A percentile compares a stretch with the other conserved stretches of the same genome.
Conservation (phyloP, 2,329 filamentous ascomycete genomes). For the Botrytis sinoallii region DNA sequence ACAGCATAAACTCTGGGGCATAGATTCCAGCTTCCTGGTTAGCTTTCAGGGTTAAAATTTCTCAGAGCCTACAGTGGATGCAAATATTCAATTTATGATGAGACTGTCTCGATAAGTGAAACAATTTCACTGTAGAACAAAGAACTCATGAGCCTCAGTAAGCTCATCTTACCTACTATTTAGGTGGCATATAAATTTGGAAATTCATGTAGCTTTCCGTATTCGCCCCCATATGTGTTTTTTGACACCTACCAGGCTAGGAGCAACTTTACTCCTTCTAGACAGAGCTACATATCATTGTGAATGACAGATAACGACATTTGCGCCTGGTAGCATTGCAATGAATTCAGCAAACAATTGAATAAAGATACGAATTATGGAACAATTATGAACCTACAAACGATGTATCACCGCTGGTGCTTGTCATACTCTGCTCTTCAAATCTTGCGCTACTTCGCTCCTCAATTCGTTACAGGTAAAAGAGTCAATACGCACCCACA, state of each 20-base stretch:
- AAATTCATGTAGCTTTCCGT: constrained; percentile 25
- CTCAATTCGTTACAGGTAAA: constrained; percentile 13
- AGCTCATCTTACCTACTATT: constrained; percentile 9
- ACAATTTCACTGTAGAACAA: constrained; percentile 27
- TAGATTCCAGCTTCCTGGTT: constrained; percentile 12
- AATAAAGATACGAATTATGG: constrained; percentile 27
- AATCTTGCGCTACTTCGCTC: not conserved
- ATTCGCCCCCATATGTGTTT: constrained; percentile 20
- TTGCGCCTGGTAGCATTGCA: constrained; percentile 23
- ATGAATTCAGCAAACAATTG: constrained; percentile 31
- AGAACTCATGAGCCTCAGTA: constrained; percentile 22
- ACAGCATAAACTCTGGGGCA: not conserved
- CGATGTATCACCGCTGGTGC: constrained; percentile 22
- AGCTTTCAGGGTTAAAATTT: not conserved
- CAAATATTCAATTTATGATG: constrained; percentile 25
- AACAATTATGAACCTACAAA: constrained; percentile 24
- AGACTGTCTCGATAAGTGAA: constrained; percentile 31
- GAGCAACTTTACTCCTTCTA: constrained; percentile 28
- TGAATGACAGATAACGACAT: constrained; percentile 30
- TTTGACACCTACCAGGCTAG: constrained; percentile 27
- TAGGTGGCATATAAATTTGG: constrained; percentile 4
- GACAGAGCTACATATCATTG: constrained; percentile 23
- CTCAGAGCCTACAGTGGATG: constrained; percentile 22
- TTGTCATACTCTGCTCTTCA: not conserved
- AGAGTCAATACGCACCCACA: not conserved